Conservation (phyloP, 108 stramenopile species). For the Heterococcus sp. region DNA sequence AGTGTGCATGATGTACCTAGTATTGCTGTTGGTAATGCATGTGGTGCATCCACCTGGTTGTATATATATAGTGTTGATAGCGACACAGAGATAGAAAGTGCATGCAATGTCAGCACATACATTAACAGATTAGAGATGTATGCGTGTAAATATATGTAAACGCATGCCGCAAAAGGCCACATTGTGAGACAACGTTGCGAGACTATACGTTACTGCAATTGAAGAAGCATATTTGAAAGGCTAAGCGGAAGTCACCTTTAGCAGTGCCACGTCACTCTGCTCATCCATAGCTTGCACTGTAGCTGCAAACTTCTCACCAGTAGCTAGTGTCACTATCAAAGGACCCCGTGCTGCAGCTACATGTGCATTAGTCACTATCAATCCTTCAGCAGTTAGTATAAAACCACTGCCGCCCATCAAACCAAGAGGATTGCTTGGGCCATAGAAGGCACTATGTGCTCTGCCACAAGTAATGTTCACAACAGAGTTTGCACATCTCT, state of each 20-base stretch:
- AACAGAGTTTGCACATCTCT: neutral
- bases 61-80: too few relatives aligned
- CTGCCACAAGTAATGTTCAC: neutral
- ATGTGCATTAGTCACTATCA: constrained; percentile 63
- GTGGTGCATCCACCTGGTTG: constrained; percentile 9
- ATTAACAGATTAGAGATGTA: too few relatives aligned
- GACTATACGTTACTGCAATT: too few relatives aligned
- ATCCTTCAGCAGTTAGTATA: constrained; percentile 50
- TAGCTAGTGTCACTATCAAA: constrained; percentile 14
- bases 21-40: constrained; percentile 30
- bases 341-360: constrained; percentile 40
- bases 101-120: too few relatives aligned
- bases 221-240: too few relatives aligned
- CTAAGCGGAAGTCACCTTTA: constrained; percentile 27
- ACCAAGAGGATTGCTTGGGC: neutral
- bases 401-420: constrained; percentile 48
- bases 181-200: too few relatives aligned
- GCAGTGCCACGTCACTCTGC: constrained; percentile 19
- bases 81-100: too few relatives aligned
- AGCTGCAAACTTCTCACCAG: constrained; percentile 13
- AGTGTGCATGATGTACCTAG: constrained; percentile 40
- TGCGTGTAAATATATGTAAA: too few relatives aligned
- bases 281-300: constrained; percentile 31
- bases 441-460: neutral
- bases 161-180: too few relatives aligned